Evolutionary conservation across 306 rosid genomes (phyloP).

Genomic region (Benincasa hispida): DNA sequence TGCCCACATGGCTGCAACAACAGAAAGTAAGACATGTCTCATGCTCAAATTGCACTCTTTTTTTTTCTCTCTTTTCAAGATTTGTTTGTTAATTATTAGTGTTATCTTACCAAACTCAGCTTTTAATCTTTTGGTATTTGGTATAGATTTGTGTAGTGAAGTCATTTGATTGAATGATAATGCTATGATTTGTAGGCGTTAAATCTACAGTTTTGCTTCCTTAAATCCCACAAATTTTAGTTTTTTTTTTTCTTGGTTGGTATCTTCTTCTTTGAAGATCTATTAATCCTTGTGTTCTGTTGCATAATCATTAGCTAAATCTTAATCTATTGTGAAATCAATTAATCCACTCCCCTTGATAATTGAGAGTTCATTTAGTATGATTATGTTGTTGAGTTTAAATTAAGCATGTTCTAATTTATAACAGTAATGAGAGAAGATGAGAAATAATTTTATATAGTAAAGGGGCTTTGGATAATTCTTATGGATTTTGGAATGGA

Average conservation of each 20-base stretch:
- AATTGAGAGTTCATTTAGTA: background rate
- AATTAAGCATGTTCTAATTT: background rate
- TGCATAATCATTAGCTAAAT: background rate
- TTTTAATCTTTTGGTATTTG: background rate
- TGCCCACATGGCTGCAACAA: background rate
- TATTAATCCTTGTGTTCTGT: background rate
- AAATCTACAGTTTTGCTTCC: slow-evolving; percentile 7
- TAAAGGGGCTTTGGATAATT: background rate
- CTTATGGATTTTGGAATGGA: background rate
- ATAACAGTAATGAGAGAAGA: background rate
- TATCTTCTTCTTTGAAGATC: background rate
- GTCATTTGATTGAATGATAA: background rate
- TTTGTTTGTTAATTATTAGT: background rate
- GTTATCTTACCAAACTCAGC: background rate
- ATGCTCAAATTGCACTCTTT: background rate
- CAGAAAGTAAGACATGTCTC: background rate
- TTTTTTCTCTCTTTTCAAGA: background rate
- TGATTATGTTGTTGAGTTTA: background rate
- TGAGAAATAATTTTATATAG: background rate
- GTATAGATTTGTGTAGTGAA: background rate
- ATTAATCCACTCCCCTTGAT: background rate
- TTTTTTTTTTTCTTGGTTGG: background rate
- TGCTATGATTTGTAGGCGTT: background rate
- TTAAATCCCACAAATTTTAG: background rate
- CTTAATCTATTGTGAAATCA: slow-evolving; percentile 1